Evolutionary conservation across 2,329 filamentous ascomycete species (phyloP), one percentile per base, ranked within the genome.

Genomic region (Allantophomopsis lycopodina): DNA sequence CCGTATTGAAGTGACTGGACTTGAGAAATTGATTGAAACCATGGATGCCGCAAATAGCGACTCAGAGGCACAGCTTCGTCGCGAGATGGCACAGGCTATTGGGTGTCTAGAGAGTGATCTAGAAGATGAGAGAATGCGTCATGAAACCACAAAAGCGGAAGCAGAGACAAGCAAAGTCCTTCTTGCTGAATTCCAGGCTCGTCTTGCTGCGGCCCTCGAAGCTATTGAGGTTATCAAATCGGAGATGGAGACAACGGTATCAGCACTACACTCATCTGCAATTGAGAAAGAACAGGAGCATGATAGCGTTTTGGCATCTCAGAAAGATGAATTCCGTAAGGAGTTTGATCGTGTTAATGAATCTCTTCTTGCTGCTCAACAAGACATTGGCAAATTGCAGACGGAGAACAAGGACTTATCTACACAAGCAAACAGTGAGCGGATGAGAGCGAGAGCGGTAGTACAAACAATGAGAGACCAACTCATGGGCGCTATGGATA

Each of bases 381-480:
- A 63, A 18, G 61, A 60, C 0, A 63, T 73, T 13, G 54, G 59
- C 33, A 48, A 50, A 30, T 52, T 77, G 41, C 58, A 65, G 1
- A 60, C 64, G 0, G 68, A 71, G 46, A 71, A 70, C 21, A 53
- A 52, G 15, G 54, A 54, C 0, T 44, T 74, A 18, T 61, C 57
- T 48, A 55, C 50, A 4, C 64, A 64, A 2, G 60, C 73, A 7
- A 64, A 68, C 10, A 55, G 56, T 3, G 65, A 76, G 61, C 68
- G 63, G 55, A 61, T 50, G 2, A 57, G 58, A 13, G 66, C 68
- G 2, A 60, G 58, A 49, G 55, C 52, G 5, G 65, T 65, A 1
- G 61, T 76, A 2, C 63, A 68, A 8, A 54, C 58, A 5, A 66
- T 77, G 61, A 65, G 64, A 54, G 62, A 54, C 1, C 69, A 76